Evolutionary conservation across 1,284 basidiomycete genomes (phyloP).

Genomic region (Ganoderma meredithae): DNA sequence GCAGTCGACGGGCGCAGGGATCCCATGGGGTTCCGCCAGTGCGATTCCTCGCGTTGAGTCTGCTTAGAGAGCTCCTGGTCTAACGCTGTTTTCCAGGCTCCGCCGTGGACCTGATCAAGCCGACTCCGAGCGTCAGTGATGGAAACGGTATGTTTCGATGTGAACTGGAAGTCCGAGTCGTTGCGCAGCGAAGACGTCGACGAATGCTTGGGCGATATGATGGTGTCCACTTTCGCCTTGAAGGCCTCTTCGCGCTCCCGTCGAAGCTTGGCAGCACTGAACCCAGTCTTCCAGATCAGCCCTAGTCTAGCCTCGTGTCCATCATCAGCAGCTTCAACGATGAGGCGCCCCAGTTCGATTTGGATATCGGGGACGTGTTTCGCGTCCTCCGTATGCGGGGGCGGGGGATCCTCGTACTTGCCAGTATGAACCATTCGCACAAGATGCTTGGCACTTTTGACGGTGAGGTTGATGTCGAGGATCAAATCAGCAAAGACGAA

Average conservation of each 20-base stretch:
- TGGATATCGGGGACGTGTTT: conserved; percentile 75
- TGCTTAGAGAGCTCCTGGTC: conserved; percentile 32
- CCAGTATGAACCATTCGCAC: conserved; percentile 54
- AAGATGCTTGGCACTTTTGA: conserved; percentile 78
- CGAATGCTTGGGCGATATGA: conserved; percentile 50
- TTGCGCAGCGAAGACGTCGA: conserved; percentile 31
- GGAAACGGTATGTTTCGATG: conserved; percentile 68
- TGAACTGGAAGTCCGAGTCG: conserved; percentile 59
- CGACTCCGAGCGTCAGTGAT: conserved; percentile 79
- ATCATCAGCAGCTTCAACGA: conserved; percentile 89
- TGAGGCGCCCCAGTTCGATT: conserved; percentile 67
- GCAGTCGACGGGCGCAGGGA: conserved; percentile 22
- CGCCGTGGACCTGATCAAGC: conserved; percentile 78
- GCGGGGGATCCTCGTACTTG: conserved; percentile 54
- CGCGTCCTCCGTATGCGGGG: conserved; percentile 73
- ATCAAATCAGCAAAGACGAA: conserved; percentile 81
- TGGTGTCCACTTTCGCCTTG: conserved; percentile 75
- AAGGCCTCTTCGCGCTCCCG: conserved; percentile 86
- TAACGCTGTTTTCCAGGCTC: conserved; percentile 68
- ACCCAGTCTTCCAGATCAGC: conserved; percentile 81
- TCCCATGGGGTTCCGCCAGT: conserved; percentile 25
- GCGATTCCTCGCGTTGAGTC: conserved; percentile 28
- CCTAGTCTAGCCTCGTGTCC: conserved; percentile 85
- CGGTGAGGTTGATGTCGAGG: conserved; percentile 66
- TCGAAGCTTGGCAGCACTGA: conserved; percentile 79